Conservation (phyloP, 352 stramenopile species). For the Phytopythium vexans region DNA sequence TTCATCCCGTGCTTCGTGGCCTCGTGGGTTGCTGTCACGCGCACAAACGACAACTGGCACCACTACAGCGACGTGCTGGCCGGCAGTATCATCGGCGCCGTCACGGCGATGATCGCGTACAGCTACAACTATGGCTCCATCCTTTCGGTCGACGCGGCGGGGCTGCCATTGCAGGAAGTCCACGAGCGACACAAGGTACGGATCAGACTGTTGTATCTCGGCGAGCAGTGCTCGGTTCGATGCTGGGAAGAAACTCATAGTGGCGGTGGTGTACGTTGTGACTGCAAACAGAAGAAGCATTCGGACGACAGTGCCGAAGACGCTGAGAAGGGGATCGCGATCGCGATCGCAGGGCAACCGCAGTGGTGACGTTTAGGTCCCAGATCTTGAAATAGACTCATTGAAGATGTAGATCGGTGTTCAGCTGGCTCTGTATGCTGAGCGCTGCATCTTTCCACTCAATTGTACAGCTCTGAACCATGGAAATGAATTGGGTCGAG, state of each 20-base stretch:
- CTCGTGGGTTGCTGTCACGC: constrained; percentile 68
- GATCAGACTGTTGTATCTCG: neutral
- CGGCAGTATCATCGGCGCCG: constrained; percentile 50
- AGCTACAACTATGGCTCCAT: constrained; percentile 73
- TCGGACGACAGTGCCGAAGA: neutral
- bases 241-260: no score
- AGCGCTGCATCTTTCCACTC: no score
- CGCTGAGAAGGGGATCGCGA: neutral
- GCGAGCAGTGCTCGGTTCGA: no score
- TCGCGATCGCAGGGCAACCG: neutral
- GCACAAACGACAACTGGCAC: constrained; percentile 84
- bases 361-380: neutral
- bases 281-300: neutral
- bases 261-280: no score
- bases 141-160: constrained; percentile 55
- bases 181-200: constrained; percentile 45
- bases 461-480: no score
- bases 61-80: constrained; percentile 82
- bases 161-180: constrained; percentile 52
- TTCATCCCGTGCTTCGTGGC: constrained; percentile 57
- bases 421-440: no score
- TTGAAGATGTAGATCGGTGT: no score
- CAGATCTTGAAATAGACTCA: no score
- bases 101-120: constrained; percentile 42
- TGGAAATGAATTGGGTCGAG: no score